Evolutionary conservation across 768 basidiomycete genomes (phyloP).

Genomic region (Butyriboletus loyo): DNA sequence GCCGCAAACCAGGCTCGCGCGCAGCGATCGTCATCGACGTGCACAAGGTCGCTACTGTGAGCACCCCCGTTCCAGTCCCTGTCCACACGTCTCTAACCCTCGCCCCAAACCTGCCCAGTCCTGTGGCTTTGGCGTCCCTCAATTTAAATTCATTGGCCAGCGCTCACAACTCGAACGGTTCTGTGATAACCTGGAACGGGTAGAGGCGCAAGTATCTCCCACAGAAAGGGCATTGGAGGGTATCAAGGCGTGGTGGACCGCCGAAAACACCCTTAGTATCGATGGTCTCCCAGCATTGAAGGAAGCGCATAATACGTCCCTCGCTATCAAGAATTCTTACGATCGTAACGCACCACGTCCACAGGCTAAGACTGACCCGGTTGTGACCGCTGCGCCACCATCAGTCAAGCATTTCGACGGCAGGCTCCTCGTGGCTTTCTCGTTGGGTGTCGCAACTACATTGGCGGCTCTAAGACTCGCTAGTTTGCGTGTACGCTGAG

Average conservation of each 20-base stretch:
- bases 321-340: conserved; percentile 22
- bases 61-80: conserved; percentile 9
- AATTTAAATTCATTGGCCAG: conserved; percentile 54
- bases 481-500: conserved; percentile 5
- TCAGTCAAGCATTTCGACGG: background rate
- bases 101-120: conserved; percentile 41
- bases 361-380: background rate
- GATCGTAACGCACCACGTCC: conserved; percentile 13
- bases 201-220: conserved; percentile 32
- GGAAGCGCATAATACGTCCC: conserved; percentile 23
- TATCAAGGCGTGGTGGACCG: conserved; percentile 54
- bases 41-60: conserved; percentile 51
- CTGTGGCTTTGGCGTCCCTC: conserved; percentile 64
- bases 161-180: conserved; percentile 51
- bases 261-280: conserved; percentile 47
- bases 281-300: conserved; percentile 55
- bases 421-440: conserved; percentile 28
- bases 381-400: background rate
- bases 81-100: background rate
- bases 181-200: conserved; percentile 42
- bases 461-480: conserved; percentile 10
- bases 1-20: conserved; percentile 55
- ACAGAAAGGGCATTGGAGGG: conserved; percentile 36
- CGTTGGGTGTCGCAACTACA: conserved; percentile 25
- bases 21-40: conserved; percentile 60